These are phyloP conservation scores for Avena atlantica DNA, from an alignment of 176 grass and related monocot species.

Conservation along the genomic window DNA sequence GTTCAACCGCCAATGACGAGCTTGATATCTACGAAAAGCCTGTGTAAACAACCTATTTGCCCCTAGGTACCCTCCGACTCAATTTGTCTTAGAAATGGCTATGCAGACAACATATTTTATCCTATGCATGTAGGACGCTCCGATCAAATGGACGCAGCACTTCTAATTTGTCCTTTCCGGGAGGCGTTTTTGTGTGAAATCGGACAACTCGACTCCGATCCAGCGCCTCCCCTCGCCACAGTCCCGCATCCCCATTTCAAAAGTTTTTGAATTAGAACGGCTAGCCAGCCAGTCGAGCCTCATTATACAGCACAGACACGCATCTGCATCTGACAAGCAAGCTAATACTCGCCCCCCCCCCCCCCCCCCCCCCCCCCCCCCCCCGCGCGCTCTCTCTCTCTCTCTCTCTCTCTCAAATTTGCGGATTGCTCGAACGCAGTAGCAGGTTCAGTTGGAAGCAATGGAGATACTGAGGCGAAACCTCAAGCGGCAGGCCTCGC, in stretches of 20 bases:
- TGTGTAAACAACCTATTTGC: too few relatives aligned
- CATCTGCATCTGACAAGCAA: neutral
- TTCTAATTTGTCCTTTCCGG: too few relatives aligned
- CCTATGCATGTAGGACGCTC: too few relatives aligned
- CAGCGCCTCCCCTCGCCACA: neutral
- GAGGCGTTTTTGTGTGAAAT: too few relatives aligned
- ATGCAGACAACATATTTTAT: too few relatives aligned
- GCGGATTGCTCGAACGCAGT: neutral
- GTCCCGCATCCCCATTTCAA: conserved; percentile 37
- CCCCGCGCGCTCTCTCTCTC: too few relatives aligned
- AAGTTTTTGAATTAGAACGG: conserved; percentile 53
- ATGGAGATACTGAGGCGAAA: conserved; percentile 63
- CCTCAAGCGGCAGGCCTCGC: conserved; percentile 59
- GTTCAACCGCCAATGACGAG: neutral
- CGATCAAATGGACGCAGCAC: too few relatives aligned
- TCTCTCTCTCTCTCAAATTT: neutral
- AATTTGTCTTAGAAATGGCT: too few relatives aligned
- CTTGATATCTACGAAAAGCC: neutral
- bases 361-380: neutral
- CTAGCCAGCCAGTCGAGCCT: neutral
- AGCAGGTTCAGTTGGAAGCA: neutral
- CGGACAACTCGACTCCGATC: neutral
- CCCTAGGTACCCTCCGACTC: too few relatives aligned
- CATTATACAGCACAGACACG: neutral
- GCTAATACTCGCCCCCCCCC: neutral